Evolutionary conservation across 106 monocot species (phyloP), one percentile per base, ranked within the genome.

Genomic region (Triglochin maritima): DNA sequence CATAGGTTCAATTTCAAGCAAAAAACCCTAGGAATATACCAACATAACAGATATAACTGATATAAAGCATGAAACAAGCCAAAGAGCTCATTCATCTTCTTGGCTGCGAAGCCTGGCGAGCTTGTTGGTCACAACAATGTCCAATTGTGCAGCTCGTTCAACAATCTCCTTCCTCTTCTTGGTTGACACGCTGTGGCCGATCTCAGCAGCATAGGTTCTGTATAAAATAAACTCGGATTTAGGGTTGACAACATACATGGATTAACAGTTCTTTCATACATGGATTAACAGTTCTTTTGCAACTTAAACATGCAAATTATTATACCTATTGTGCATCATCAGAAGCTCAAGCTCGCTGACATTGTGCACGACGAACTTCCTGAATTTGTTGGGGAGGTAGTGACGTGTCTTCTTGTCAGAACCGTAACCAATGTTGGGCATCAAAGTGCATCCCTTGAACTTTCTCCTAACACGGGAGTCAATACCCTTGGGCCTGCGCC

Each of bases 401-500:
- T 79, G 83, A 2, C 76, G 68, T 9, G 79, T 79, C 59, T 75
- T 82, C 64, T 75, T 82, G 76, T 83, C 72, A 14, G 79, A 83
- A 7, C 83, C 83, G 53, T 83, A 83, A 17, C 83, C 76, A 52
- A 83, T 83, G 53, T 83, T 83, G 46, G 83, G 83, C 83, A 83
- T 83, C 65, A 79, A 66, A 17, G 76, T 79, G 16, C 50, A 50
- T 63, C 83, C 81, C 69, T 85, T 85, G 66, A 85, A 81, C 76
- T 85, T 85, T 50, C 85, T 75, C 56, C 84, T 69, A 3, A 85
- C 81, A 43, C 84, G 74, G 10, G 81, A 85, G 64, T 81, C 84
- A 57, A 85, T 81, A 72, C 85, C 85, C 81, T 85, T 85, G 5
- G 85, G 85, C 74, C 84, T 81, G 46, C 84, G 67, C 84, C 84